Percentiles rank a stretch among this genome's conserved stretches.
phyloP scores from a whole-genome alignment of 441 rosid species.

The Brassica hybrid region DNA sequence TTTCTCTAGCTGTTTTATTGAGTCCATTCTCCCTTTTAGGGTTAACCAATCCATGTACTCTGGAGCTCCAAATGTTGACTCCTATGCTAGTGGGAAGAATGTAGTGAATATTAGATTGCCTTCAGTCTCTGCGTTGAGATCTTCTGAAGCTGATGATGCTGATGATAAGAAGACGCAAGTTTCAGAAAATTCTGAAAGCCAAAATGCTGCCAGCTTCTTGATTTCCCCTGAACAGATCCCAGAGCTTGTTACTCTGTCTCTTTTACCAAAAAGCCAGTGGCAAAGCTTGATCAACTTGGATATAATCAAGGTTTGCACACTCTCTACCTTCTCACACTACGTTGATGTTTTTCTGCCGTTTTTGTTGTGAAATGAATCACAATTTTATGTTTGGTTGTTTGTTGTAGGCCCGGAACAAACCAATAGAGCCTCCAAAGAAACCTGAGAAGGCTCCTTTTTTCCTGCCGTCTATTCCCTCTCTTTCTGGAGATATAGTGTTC shows the following conservation, averaged over 20 bases:
- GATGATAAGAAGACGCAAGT: slow-evolving; percentile 44
- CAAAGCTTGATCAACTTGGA: slow-evolving; percentile 95
- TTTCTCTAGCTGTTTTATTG: slow-evolving; percentile 13
- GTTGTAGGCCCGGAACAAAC: slow-evolving; percentile 85
- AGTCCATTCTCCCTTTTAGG: slow-evolving; percentile 50
- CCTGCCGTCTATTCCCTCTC: slow-evolving; percentile 85
- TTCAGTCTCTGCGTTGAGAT: slow-evolving; percentile 66
- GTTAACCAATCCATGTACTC: slow-evolving; percentile 89
- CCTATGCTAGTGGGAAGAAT: slow-evolving; percentile 84
- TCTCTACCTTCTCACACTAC: background rate
- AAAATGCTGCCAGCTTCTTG: slow-evolving; percentile 45
- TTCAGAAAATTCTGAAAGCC: slow-evolving; percentile 40
- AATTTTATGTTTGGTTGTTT: slow-evolving; percentile 21
- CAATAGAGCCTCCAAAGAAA: slow-evolving; percentile 91
- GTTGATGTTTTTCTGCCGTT: background rate
- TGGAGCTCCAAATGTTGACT: slow-evolving; percentile 64
- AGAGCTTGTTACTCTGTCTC: slow-evolving; percentile 88
- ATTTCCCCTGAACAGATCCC: slow-evolving; percentile 69
- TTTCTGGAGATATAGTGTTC: slow-evolving; percentile 88
- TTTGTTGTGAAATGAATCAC: background rate
- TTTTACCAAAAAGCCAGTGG: slow-evolving; percentile 98
- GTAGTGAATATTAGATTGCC: slow-evolving; percentile 83
- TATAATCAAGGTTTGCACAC: slow-evolving; percentile 75
- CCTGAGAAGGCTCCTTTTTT: slow-evolving; percentile 94
- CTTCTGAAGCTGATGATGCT: slow-evolving; percentile 62